phyloP scores from a whole-genome alignment of 192 early-diverging fungal species.

The Umbelopsis vinacea region DNA sequence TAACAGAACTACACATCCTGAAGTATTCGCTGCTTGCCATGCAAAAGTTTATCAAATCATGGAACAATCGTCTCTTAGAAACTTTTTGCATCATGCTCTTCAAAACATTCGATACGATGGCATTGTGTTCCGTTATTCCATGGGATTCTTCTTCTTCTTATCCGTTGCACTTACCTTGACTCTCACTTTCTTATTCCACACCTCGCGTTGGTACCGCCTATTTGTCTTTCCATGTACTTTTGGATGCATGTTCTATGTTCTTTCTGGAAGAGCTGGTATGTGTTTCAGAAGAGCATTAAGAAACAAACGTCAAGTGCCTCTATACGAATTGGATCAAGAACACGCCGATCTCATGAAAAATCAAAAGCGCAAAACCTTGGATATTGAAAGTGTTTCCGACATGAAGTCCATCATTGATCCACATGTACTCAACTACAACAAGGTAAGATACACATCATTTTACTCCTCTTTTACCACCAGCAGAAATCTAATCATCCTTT shows the following conservation, averaged over 20 bases:
- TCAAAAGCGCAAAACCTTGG: conserved; percentile 19
- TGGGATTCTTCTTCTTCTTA: conserved; percentile 22
- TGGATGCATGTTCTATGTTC: conserved; percentile 22
- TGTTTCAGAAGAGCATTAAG: conserved; percentile 28
- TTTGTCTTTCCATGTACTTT: conserved; percentile 28
- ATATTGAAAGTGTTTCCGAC: conserved; percentile 19
- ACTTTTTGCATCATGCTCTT: conserved; percentile 29
- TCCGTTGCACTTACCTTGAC: conserved; percentile 10
- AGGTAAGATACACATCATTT: conserved; percentile 14
- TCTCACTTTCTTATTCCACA: conserved; percentile 29
- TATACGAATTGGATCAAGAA: conserved; percentile 31
- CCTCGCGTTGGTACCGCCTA: conserved; percentile 33
- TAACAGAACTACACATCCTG: conserved; percentile 30
- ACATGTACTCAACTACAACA: conserved; percentile 23
- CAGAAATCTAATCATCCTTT: not conserved
- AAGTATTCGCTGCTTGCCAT: conserved; percentile 22
- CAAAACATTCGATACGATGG: conserved; percentile 36
- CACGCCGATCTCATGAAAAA: conserved; percentile 3
- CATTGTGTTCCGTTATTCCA: conserved; percentile 29
- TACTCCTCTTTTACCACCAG: not conserved
- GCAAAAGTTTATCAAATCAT: conserved; percentile 27
- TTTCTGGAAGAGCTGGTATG: conserved; percentile 32
- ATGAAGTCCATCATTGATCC: conserved; percentile 30
- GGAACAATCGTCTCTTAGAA: conserved; percentile 24
- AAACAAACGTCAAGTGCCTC: conserved; percentile 27